Evolutionary conservation across 148 eudicot genomes (phyloP).

Genomic region (Persicaria maculosa): DNA sequence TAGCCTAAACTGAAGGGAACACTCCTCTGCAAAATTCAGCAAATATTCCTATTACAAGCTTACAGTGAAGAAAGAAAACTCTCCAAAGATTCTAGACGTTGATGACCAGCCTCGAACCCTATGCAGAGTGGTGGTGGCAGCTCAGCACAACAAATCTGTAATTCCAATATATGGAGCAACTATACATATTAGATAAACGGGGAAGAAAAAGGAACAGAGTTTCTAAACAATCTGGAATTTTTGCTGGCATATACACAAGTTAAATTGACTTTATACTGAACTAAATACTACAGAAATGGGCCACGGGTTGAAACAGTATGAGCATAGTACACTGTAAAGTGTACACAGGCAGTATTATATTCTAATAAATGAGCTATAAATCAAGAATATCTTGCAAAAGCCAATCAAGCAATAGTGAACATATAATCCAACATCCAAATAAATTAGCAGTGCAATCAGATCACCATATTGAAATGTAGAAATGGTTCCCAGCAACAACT

Average conservation of each 20-base stretch:
- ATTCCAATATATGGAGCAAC: background rate
- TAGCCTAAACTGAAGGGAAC: no score
- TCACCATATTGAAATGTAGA: background rate
- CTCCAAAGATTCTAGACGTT: background rate
- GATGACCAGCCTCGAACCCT: background rate
- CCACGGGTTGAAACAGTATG: no score
- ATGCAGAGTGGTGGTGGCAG: slow-evolving; percentile 1
- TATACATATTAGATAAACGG: background rate
- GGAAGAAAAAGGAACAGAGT: background rate
- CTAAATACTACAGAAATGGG: background rate
- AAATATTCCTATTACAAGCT: background rate
- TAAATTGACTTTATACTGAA: background rate
- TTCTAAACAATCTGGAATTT: background rate
- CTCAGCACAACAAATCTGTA: background rate
- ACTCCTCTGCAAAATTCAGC: background rate
- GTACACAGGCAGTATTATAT: background rate
- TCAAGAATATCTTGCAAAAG: background rate
- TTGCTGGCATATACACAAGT: background rate
- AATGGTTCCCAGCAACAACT: background rate
- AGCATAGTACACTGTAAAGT: background rate
- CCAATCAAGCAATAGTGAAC: background rate
- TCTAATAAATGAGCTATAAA: no score
- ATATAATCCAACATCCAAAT: background rate
- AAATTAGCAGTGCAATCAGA: background rate
- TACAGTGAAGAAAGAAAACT: background rate